Evolutionary conservation across 305 asterid genomes (phyloP), one percentile per base, ranked within the genome.

Genomic region (Plantago rigida): DNA sequence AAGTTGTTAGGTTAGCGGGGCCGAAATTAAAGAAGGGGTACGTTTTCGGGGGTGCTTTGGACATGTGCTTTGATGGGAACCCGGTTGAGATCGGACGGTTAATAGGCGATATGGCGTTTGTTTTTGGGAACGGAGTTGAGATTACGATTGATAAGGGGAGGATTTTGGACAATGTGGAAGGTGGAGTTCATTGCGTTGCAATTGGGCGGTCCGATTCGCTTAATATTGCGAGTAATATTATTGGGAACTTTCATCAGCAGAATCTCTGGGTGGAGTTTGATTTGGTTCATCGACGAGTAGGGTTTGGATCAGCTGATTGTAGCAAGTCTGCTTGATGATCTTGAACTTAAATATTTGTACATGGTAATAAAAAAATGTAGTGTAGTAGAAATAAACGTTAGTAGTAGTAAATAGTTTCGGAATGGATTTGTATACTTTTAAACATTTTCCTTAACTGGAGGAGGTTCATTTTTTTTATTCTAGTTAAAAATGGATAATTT

Each of bases 251-350:
- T 69, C 95, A 86, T 73, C 98, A 86, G 61, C 95, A 87, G 46
- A 81, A 86, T 75, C 76, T 63, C 19, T 91, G 98, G 96, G 92
- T 91, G 26, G 98, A 91, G 54, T 87, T 85, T 67, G 98, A 91
- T 79, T 17, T 81, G 13, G 66, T 67, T 1, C 76, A 60, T 13
- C 57, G 69, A 51, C 80, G 82, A 71, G 79, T 87, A 17, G 96
- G 97, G 6, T 85, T 90, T 46, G 97, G 92, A 0, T 75, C 56
- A 55, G 82, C 86, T 7, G 84, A 85, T 72, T 87, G 97, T 69
- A 77, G 75, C 71, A 75, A 39, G 57, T 47, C 84, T 24, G 39
- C 51, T 58, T 76, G 67, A 75, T 64, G 56, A 0, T 14, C 50
- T 51, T 56, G 15, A 19, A 47, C 13, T 34, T 59, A 13, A 58